phyloP scores from a whole-genome alignment of 2,329 filamentous ascomycete genomes.

The Pseudocercospora ulei region DNA sequence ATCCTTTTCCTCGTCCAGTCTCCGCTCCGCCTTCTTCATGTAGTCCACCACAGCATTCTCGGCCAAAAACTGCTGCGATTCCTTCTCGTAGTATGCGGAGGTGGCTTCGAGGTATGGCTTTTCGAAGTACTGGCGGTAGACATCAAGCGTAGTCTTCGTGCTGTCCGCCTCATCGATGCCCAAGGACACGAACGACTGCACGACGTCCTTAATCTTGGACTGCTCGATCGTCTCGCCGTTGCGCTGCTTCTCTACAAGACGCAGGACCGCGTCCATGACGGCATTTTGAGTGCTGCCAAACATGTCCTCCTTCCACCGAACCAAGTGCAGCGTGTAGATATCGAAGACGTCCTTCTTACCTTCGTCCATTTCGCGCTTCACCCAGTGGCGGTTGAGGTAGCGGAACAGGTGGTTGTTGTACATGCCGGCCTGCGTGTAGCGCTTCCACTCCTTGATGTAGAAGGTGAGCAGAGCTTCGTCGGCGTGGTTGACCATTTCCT shows the following conservation, averaged over 20 bases:
- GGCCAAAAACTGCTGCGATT: slow-evolving; percentile 87
- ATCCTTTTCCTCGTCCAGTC: slow-evolving; percentile 85
- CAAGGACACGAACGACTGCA: slow-evolving; percentile 88
- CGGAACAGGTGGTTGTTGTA: slow-evolving; percentile 96
- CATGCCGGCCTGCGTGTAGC: slow-evolving; percentile 90
- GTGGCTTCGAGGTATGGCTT: slow-evolving; percentile 82
- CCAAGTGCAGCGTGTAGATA: slow-evolving; percentile 91
- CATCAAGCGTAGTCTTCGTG: slow-evolving; percentile 87
- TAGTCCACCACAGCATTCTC: slow-evolving; percentile 98
- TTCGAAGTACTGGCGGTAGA: slow-evolving; percentile 89
- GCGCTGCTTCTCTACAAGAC: slow-evolving; percentile 91
- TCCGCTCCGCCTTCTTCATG: slow-evolving; percentile 96
- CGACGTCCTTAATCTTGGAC: slow-evolving; percentile 89
- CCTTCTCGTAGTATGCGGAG: slow-evolving; percentile 73
- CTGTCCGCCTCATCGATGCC: slow-evolving; percentile 88
- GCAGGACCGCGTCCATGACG: slow-evolving; percentile 90
- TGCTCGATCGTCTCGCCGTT: slow-evolving; percentile 98
- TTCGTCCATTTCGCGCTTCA: slow-evolving; percentile 96
- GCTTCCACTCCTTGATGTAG: slow-evolving; percentile 93
- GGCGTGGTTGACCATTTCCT: slow-evolving; percentile 64
- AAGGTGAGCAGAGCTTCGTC: slow-evolving; percentile 85
- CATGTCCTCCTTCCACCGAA: slow-evolving; percentile 88
- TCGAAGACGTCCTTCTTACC: slow-evolving; percentile 98
- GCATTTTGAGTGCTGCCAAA: slow-evolving; percentile 74
- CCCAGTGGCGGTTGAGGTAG: slow-evolving; percentile 97